Conservation (phyloP, 768 basidiomycete species). For the Paxillus ammoniavirescens region DNA sequence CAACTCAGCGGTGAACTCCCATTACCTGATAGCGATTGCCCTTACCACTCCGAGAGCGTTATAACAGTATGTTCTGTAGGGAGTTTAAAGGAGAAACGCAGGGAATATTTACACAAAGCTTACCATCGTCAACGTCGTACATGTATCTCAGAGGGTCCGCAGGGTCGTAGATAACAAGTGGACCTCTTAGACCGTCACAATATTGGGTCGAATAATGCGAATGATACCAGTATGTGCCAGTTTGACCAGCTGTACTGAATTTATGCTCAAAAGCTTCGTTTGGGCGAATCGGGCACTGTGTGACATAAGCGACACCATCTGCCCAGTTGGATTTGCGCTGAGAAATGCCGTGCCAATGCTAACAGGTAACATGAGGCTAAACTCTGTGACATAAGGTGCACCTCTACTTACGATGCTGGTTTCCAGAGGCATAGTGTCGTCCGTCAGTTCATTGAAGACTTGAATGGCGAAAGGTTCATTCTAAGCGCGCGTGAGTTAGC, state of each 20-base stretch:
- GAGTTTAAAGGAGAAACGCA: not conserved
- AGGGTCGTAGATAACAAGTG: constrained; percentile 44
- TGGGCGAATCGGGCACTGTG: constrained; percentile 42
- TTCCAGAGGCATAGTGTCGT: constrained; percentile 43
- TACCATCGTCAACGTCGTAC: constrained; percentile 49
- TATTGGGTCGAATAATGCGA: constrained; percentile 38
- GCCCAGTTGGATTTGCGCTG: constrained; percentile 31
- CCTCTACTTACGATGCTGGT: constrained; percentile 39
- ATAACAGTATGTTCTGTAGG: constrained; percentile 40
- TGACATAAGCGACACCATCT: constrained; percentile 39
- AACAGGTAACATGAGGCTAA: constrained; percentile 13
- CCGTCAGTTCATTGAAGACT: constrained; percentile 44
- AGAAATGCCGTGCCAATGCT: constrained; percentile 34
- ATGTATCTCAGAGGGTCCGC: constrained; percentile 38
- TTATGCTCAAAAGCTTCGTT: constrained; percentile 35
- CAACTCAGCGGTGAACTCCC: constrained; percentile 5
- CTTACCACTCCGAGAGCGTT: constrained; percentile 49
- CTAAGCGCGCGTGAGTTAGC: constrained; percentile 21
- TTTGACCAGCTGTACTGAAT: constrained; percentile 32
- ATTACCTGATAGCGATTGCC: not conserved
- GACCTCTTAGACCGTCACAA: constrained; percentile 45
- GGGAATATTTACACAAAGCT: not conserved
- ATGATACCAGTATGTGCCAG: constrained; percentile 51
- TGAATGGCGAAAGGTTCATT: constrained; percentile 39
- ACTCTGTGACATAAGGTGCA: not conserved